These are phyloP conservation scores for Prunus mume DNA, from an alignment of 306 rosid species.

Conservation along the genomic window DNA sequence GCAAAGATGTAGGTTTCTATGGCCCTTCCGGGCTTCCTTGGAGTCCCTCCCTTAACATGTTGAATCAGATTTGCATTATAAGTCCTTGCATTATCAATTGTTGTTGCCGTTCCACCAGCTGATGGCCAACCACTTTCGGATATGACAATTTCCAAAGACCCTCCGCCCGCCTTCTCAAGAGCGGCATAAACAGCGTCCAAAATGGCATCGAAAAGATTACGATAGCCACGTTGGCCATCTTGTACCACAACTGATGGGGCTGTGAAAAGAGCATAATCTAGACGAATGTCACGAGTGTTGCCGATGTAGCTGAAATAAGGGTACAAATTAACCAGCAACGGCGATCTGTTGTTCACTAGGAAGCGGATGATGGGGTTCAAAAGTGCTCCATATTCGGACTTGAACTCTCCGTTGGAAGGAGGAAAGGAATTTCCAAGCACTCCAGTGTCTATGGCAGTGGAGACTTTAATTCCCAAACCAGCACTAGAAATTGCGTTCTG, in stretches of 20 bases:
- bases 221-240: too few species aligned
- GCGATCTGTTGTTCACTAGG: slow-evolving; percentile 4
- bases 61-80: too few species aligned
- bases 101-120: too few species aligned
- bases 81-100: too few species aligned
- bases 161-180: slow-evolving; percentile 28
- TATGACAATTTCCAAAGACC: slow-evolving; percentile 32
- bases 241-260: neutral
- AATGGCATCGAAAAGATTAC: slow-evolving; percentile 14
- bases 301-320: slow-evolving; percentile 19
- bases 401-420: too few species aligned
- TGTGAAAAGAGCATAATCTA: slow-evolving; percentile 23
- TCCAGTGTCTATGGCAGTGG: too few species aligned
- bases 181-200: slow-evolving; percentile 33
- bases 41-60: too few species aligned
- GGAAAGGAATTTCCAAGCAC: too few species aligned
- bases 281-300: neutral
- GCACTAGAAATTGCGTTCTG: too few species aligned
- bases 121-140: slow-evolving; percentile 31
- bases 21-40: too few species aligned
- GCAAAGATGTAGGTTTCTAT: too few species aligned
- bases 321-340: slow-evolving; percentile 13
- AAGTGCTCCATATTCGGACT: neutral
- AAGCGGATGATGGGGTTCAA: slow-evolving; percentile 5
- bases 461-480: too few species aligned